Evolutionary conservation across 2,329 filamentous ascomycete genomes (phyloP), one percentile per base, ranked within the genome.

Genomic region (Pseudocercospora macadamiae): DNA sequence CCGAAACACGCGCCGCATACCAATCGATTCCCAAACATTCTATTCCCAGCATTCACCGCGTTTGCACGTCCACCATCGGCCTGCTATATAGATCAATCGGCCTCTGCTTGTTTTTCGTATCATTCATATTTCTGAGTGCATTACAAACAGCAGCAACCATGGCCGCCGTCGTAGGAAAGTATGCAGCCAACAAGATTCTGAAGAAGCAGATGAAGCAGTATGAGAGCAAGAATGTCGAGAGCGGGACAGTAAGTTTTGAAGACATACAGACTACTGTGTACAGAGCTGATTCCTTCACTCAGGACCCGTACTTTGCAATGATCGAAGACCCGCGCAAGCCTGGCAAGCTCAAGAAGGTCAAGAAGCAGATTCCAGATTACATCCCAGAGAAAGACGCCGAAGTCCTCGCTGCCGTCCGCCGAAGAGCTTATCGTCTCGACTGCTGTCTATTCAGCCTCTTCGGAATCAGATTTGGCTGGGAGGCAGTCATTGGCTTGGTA

Each of bases 221-320:
- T 69, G 71, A 75, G 64, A 59, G 61, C 64, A 81, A 81, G 70
- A 71, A 75, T 6, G 72, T 74, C 54, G 65, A 67, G 25, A 70
- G 68, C 10, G 75, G 73, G 1, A 74, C 79, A 57, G 79, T 80
- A 69, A 69, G 63, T 52, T n/a, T 16, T 19, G 21, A 5, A 9
- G 8, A n/a, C 26, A 25, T 9, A 8, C 2, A 4, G 9, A 1
- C 10, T 19, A 36, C 10, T 21, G 3, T 21, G 6, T 10, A 16
- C 14, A 42, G 34, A 5, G 54, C 47, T 60, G 32, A 64, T 36
- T 36, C 37, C 16, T 12, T 14, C 47, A 6, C 51, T 47, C 69
- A 97, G 90, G 93, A 97, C 72, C 92, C 93, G 4, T 96, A 92
- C 78, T 96, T 93, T 69, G 91, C 96, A 74, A 82, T 86, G 66